Evolutionary conservation across 768 basidiomycete species (phyloP), one percentile per base, ranked within the genome.

Genomic region (Agaricus subrufescens): DNA sequence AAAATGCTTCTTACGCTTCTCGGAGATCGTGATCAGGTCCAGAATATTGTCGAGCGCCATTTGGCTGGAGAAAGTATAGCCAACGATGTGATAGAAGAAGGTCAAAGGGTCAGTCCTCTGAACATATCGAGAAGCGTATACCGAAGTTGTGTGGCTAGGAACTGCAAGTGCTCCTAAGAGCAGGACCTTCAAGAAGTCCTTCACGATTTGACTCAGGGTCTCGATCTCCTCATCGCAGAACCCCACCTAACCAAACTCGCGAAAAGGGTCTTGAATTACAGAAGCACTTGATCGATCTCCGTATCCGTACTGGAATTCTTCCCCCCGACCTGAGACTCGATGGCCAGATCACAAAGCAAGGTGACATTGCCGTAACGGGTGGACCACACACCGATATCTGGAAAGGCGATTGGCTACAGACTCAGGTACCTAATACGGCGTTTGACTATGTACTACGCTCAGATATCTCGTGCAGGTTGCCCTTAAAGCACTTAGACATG

Each of bases 341-440:
- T 39, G 77, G 78, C 25, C 83, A 85, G 64, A 72, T 84, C 3
- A 70, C 62, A 46, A 76, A 70, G 53, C 54, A 52, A 0, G 62
- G 71, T 9, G 74, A 77, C n/a, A 49, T 69, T n/a, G 64, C 82
- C 3, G 64, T 79, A 39, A 76, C 77, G 19, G 78, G 78, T 45
- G 82, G 84, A 29, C 71, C 72, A 23, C 80, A 81, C 58, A 82
- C 79, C 62, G 76, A 83, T 53, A 73, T 85, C 40, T 84, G 73
- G 68, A 63, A 73, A 52, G 84, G 83, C 15, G 68, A 61, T 30
- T 85, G 83, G 84, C 64, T 84, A 27, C 72, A 73, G 59, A 74
- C 78, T 60, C 79, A 80, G 70, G 82, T 77, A 54, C 23, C 52
- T 15, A n/a, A 7, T 43, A 19, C 42, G 8, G 23, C 49, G n/a